Conservation (phyloP, 371 early-diverging fungal genomes). For the Mucor plumbeus region DNA sequence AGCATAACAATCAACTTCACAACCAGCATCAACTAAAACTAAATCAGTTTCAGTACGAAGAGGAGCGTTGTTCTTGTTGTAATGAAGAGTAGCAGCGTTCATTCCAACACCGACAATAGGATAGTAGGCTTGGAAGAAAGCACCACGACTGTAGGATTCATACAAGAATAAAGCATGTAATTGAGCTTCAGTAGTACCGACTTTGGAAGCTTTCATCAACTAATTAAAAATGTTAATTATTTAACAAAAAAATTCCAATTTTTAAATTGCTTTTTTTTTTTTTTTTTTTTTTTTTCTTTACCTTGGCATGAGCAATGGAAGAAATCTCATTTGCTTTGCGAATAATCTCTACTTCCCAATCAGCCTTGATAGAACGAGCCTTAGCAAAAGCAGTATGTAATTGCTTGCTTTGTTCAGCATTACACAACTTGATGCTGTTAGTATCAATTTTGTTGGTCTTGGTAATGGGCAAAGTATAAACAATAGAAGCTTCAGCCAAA, state of each 20-base stretch:
- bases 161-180: constrained; percentile 81
- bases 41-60: constrained; percentile 50
- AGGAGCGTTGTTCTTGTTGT: constrained; percentile 73
- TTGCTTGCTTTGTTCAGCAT: constrained; percentile 33
- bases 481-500: constrained; percentile 37
- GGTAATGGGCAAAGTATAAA: constrained; percentile 46
- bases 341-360: constrained; percentile 78
- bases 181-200: constrained; percentile 72
- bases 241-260: too few relatives aligned
- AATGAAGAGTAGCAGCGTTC: constrained; percentile 86
- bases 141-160: constrained; percentile 70
- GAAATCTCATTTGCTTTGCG: constrained; percentile 79
- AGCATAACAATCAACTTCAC: constrained; percentile 82
- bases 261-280: too few relatives aligned
- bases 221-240: constrained; percentile 14
- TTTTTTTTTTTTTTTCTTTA: too few relatives aligned
- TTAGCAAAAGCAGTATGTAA: constrained; percentile 70
- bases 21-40: constrained; percentile 90
- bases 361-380: constrained; percentile 81
- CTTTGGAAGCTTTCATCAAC: constrained; percentile 70
- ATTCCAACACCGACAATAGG: constrained; percentile 85
- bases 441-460: constrained; percentile 1
- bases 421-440: constrained; percentile 25
- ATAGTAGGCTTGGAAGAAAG: constrained; percentile 83
- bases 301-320: constrained; percentile 75